Conservation (phyloP, 1,284 basidiomycete species). For the Ganoderma boninense region DNA sequence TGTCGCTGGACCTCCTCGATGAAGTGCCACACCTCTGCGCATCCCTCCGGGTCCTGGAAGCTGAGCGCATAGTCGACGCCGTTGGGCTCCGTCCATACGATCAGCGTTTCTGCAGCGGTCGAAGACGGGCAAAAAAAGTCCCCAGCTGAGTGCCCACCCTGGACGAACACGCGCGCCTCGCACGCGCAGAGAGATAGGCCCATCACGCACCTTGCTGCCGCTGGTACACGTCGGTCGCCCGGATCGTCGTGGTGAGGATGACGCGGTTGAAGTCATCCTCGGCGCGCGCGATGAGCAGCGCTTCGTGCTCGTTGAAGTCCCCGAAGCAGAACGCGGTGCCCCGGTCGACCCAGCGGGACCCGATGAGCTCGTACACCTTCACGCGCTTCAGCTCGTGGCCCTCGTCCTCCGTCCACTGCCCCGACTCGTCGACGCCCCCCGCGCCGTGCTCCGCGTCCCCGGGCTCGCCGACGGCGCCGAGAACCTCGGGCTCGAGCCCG, state of each 20-base stretch:
- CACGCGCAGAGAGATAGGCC: constrained; percentile 21
- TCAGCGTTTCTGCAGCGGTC: constrained; percentile 82
- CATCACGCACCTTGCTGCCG: constrained; percentile 83
- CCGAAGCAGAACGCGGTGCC: constrained; percentile 95
- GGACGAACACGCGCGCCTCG: constrained; percentile 18
- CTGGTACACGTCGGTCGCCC: constrained; percentile 88
- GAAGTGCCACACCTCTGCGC: constrained; percentile 97
- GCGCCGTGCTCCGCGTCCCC: constrained; percentile 30
- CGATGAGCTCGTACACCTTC: constrained; percentile 90
- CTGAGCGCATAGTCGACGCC: constrained; percentile 96
- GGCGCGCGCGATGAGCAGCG: constrained; percentile 85
- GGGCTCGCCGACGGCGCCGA: constrained; percentile 24
- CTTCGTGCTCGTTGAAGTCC: constrained; percentile 85
- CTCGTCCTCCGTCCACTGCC: constrained; percentile 47
- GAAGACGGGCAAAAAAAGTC: neutral
- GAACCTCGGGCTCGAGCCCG: constrained; percentile 25
- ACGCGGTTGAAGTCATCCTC: constrained; percentile 77
- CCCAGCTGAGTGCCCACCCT: constrained; percentile 11
- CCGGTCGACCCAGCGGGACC: constrained; percentile 90
- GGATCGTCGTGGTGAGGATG: constrained; percentile 79
- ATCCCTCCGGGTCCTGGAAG: constrained; percentile 97
- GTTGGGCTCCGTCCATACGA: constrained; percentile 98
- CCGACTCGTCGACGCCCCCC: constrained; percentile 38
- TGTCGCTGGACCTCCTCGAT: constrained; percentile 94
- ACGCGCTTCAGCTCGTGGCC: constrained; percentile 50